Percentiles rank a stretch among this genome's conserved stretches.
These are phyloP conservation scores for Suhomyces vadensis DNA, from an alignment of 805 yeast genomes.

Conservation along the genomic window DNA sequence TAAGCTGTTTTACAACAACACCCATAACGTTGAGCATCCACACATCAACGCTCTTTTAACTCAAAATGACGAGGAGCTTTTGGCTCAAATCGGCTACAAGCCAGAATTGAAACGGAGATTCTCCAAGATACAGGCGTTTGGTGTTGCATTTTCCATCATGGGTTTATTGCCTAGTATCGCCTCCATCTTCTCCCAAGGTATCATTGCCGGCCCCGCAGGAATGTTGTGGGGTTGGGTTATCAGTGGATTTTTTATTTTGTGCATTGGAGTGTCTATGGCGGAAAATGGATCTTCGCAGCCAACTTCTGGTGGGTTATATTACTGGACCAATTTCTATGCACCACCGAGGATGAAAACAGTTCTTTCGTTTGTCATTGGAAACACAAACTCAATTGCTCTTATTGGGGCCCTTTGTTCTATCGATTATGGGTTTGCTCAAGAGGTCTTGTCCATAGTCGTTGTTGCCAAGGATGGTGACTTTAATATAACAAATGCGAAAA, in stretches of 20 bases:
- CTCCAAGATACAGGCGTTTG: slow-evolving; percentile 33
- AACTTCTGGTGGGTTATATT: slow-evolving; percentile 35
- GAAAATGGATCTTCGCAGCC: slow-evolving; percentile 28
- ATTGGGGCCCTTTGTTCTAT: slow-evolving; percentile 33
- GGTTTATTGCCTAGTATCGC: slow-evolving; percentile 34
- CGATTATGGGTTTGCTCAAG: slow-evolving; percentile 33
- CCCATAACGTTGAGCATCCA: slow-evolving; percentile 31
- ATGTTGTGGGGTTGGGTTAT: slow-evolving; percentile 34
- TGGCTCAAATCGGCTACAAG: slow-evolving; percentile 38
- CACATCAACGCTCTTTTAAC: slow-evolving; percentile 23
- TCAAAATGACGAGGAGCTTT: slow-evolving; percentile 24
- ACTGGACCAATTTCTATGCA: slow-evolving; percentile 38
- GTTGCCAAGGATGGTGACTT: slow-evolving; percentile 32
- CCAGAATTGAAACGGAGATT: slow-evolving; percentile 32
- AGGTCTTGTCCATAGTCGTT: slow-evolving; percentile 27
- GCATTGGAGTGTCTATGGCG: slow-evolving; percentile 31
- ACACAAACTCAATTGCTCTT: slow-evolving; percentile 31
- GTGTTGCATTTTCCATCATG: slow-evolving; percentile 37
- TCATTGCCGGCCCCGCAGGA: slow-evolving; percentile 33
- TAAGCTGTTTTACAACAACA: slow-evolving; percentile 26
- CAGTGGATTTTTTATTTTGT: slow-evolving; percentile 25
- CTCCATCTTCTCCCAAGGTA: slow-evolving; percentile 24
- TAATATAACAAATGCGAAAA: slow-evolving; percentile 25
- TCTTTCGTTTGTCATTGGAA: slow-evolving; percentile 28
- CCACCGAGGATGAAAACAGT: slow-evolving; percentile 25